Percentiles rank a stretch among this genome's conserved stretches.
phyloP scores from a whole-genome alignment of 345 rosid genomes.

The Salix dunnii region DNA sequence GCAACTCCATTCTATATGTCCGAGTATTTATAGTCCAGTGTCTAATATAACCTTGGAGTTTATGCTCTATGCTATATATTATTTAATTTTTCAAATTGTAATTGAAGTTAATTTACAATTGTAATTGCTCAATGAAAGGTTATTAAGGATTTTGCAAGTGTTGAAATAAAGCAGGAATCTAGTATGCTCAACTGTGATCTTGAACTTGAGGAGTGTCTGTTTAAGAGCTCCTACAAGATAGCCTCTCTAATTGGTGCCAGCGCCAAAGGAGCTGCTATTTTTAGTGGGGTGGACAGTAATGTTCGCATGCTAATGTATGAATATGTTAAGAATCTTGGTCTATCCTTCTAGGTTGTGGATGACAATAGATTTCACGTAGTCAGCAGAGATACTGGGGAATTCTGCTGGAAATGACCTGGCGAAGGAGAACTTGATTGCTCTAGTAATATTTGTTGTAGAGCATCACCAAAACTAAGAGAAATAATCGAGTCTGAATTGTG shows the following conservation, averaged over 20 bases:
- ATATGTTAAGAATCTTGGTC: slow-evolving; percentile 82
- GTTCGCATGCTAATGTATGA: slow-evolving; percentile 63
- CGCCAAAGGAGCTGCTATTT: slow-evolving; percentile 65
- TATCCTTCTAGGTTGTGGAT: slow-evolving; percentile 90
- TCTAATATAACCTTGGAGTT: background rate
- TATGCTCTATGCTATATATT: background rate
- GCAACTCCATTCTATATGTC: background rate
- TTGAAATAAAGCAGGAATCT: too few relatives aligned
- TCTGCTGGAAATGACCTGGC: slow-evolving; percentile 59
- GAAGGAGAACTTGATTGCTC: slow-evolving; percentile 88
- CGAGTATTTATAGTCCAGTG: background rate
- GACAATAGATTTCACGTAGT: slow-evolving; percentile 92
- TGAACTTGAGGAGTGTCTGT: too few relatives aligned
- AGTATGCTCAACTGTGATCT: too few relatives aligned
- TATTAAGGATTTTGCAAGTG: too few relatives aligned
- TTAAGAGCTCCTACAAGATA: too few relatives aligned
- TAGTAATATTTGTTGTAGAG: slow-evolving; percentile 77
- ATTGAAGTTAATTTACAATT: background rate
- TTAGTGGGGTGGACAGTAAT: slow-evolving; percentile 62
- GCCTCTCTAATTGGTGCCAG: too few relatives aligned
- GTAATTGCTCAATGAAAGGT: too few relatives aligned
- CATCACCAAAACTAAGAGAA: slow-evolving; percentile 72
- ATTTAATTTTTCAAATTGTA: background rate
- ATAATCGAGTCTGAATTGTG: slow-evolving; percentile 87
- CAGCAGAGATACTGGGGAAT: slow-evolving; percentile 90